A percentile compares a stretch with the other conserved stretches of the same genome.
phyloP scores from a whole-genome alignment of 345 rosid genomes.

The Populus simonii region DNA sequence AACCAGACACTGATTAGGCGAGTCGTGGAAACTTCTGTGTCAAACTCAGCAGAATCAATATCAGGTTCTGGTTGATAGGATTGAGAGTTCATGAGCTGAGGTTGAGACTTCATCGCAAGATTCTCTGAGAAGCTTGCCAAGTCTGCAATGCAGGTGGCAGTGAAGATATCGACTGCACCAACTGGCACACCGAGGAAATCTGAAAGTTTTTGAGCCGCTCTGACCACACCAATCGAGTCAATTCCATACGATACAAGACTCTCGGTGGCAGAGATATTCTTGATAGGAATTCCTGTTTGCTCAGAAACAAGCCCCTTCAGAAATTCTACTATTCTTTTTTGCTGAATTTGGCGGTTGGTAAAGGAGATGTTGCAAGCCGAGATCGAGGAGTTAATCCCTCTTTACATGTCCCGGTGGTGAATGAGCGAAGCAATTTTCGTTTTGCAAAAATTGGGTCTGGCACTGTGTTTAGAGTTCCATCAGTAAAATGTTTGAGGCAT shows the following conservation, averaged over 20 bases:
- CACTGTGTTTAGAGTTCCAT: constrained; percentile 42
- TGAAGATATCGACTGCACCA: constrained; percentile 70
- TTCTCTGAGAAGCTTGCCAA: constrained; percentile 58
- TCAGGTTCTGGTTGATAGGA: constrained; percentile 32
- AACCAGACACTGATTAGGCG: constrained; percentile 37
- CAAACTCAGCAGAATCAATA: constrained; percentile 26
- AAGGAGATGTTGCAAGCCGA: constrained; percentile 29
- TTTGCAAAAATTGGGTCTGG: constrained; percentile 40
- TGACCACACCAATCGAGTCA: constrained; percentile 66
- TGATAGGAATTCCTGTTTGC: constrained; percentile 43
- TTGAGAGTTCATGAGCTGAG: constrained; percentile 27
- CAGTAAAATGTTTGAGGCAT: constrained; percentile 56
- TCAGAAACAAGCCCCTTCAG: constrained; percentile 47
- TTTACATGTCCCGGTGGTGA: constrained; percentile 48
- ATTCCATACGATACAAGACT: constrained; percentile 60
- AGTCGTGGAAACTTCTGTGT: constrained; percentile 35
- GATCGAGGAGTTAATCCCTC: constrained; percentile 47
- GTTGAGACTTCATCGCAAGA: constrained; percentile 47
- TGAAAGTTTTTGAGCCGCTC: constrained; percentile 69
- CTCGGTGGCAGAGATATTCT: constrained; percentile 43
- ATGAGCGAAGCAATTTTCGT: constrained; percentile 36
- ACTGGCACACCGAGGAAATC: constrained; percentile 60
- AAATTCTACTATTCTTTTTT: constrained; percentile 48
- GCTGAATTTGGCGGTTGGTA: constrained; percentile 25
- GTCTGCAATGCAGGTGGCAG: constrained; percentile 59